phyloP scores from a whole-genome alignment of 129 eudicot species.

The Sambucus nigra region DNA sequence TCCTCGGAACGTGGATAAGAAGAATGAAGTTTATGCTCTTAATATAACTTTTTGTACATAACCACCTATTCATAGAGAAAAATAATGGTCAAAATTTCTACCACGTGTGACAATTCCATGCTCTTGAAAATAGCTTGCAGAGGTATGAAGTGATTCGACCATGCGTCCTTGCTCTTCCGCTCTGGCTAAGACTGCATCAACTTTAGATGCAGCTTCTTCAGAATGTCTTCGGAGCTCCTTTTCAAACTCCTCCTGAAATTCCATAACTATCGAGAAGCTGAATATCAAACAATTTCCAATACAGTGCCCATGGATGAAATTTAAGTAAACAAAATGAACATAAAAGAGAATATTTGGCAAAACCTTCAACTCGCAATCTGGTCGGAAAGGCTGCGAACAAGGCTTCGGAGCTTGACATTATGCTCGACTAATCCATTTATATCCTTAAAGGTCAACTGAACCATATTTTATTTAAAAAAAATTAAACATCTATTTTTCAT shows the following conservation, averaged over 20 bases:
- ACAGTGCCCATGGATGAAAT: background rate
- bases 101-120: background rate
- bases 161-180: constrained; percentile 83
- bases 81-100: no score
- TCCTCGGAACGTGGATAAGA: constrained; percentile 23
- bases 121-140: constrained; percentile 30
- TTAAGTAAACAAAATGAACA: background rate
- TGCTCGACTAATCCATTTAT: constrained; percentile 92
- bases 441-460: constrained; percentile 67
- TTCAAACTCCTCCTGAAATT: constrained; percentile 50
- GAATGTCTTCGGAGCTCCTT: constrained; percentile 50
- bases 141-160: constrained; percentile 87
- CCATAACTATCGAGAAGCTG: background rate
- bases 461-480: background rate
- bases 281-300: background rate
- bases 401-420: constrained; percentile 78
- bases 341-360: constrained; percentile 2
- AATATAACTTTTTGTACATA: constrained; percentile 75
- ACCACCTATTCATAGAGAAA: constrained; percentile 31
- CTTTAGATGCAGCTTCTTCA: constrained; percentile 66
- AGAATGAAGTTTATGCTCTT: constrained; percentile 56
- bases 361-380: constrained; percentile 64
- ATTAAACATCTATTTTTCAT: background rate
- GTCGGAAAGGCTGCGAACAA: constrained; percentile 72
- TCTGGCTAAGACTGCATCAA: constrained; percentile 60